Base-by-base conservation (phyloP, 2,329 filamentous ascomycete species). In the Amauroascus niger region DNA sequence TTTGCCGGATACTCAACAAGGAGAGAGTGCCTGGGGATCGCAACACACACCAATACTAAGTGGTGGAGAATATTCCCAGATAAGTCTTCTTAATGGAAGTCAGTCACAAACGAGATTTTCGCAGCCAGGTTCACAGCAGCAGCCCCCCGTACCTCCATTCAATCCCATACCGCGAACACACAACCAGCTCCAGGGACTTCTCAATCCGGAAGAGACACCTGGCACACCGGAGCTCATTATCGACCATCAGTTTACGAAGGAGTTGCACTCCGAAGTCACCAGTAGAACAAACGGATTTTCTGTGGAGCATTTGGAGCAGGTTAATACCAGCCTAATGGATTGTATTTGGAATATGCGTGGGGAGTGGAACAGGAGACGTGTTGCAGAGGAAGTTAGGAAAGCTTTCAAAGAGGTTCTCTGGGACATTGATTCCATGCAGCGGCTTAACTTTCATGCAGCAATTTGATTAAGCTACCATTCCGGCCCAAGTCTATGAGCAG, bases 221-320 rank as follows among this genome's bases (percentile, higher is more conserved):
- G 46, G 6, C 49, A 52, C 39, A 51, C 59, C 50, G 35, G 46
- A 58, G 41, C 46, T 58, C 45, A 33, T 60, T 55, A 16, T 81
- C 13, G 77, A 81, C 55, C 68, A 76, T 8, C 60, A 64, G 0
- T 74, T 79, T 28, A 73, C 88, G 22, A 68, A 73, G 1, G 66
- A 73, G 6, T 77, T 94, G 53, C 76, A 88, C 54, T 67, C 75
- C 0, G 75, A 81, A 35, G 73, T 95, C 32, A 82, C 84, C 0
- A 71, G 79, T 26, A 75, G 77, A 43, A 91, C 87, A 1, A 83
- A 81, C 18, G 88, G 87, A 0, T 87, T 87, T 67, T 87, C 84
- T 0, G 87, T 98, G 50, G 93, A 98, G 71, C 91, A 98, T 68
- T 74, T 98, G 18, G 91, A 97, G 74, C 91, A 97, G 69, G 84